Percentiles rank a stretch among this genome's conserved stretches.
Conservation (phyloP, 2,329 filamentous ascomycete genomes). For the Aaosphaeria pasadenensis region DNA sequence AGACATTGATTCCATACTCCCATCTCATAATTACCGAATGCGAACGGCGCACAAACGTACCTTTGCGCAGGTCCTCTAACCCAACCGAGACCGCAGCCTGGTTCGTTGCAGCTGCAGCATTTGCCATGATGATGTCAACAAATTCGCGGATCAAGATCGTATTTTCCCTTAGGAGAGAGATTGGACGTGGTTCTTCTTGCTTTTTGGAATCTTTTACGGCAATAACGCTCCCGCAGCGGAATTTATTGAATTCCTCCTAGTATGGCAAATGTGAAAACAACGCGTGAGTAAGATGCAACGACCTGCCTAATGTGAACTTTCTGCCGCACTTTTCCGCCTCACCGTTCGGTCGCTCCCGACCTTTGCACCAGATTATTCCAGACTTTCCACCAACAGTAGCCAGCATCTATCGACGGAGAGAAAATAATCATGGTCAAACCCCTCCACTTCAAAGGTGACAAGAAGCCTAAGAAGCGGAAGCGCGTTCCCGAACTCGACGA, state of each 20-base stretch:
- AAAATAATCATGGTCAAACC: conserved; percentile 62
- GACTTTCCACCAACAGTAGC: too few relatives aligned
- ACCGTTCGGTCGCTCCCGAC: conserved; percentile 15
- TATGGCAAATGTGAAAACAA: conserved; percentile 3
- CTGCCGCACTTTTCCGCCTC: conserved; percentile 17
- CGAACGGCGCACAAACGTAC: conserved; percentile 24
- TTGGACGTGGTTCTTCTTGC: too few relatives aligned
- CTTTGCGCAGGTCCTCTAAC: conserved; percentile 43
- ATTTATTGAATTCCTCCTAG: not conserved
- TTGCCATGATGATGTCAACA: not conserved
- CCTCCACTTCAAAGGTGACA: conserved; percentile 94
- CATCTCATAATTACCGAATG: not conserved
- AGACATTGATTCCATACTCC: not conserved
- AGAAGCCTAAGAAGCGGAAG: conserved; percentile 90
- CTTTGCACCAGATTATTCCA: not conserved
- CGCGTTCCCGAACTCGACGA: conserved; percentile 56
- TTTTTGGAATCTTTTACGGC: not conserved
- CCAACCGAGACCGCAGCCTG: conserved; percentile 22
- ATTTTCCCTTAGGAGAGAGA: not conserved
- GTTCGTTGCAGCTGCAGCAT: not conserved
- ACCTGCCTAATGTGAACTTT: conserved; percentile 26
- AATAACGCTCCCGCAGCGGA: not conserved
- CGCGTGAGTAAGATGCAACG: conserved; percentile 2
- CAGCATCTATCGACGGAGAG: not conserved
- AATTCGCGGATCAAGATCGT: not conserved